Evolutionary conservation across 2,329 filamentous ascomycete species (phyloP), one percentile per base, ranked within the genome.

Genomic region (Bimuria novae-zelandiae): DNA sequence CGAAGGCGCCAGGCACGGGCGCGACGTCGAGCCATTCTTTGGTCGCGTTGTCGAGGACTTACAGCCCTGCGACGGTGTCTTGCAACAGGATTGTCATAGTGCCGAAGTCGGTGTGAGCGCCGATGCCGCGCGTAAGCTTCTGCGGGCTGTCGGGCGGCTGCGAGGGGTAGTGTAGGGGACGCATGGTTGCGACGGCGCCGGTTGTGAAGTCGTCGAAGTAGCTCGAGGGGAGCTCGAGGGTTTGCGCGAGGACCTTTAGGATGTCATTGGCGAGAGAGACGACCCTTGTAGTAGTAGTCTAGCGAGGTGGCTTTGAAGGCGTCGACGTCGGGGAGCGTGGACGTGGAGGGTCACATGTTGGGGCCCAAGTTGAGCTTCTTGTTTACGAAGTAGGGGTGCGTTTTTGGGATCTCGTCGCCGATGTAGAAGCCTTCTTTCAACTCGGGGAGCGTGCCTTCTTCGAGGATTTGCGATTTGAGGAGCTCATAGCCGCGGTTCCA

Each of bases 1-100:
- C 90, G 10, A 94, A 81, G 37, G 90, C 93, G 3, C 87, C 87
- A 12, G 81, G 77, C n/a, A 90, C 79, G 0, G 90, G 90, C 55
- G 87, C 83, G 63, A 87, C 90, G 71, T 92, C 89, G 63, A 94
- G 86, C 90, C 90, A 95, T 54, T 83, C 75, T 16, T 90, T 89
- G 14, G 75, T 73, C 49, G 86, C 79, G 45, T 66, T 55, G 73
- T 94, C 93, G 73, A 92, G 90, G 17, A 44, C 42, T n/a, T 95
- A 90, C 52, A 94, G 76, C 0, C 90, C 89, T 25, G 76, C 70
- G 0, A 76, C 71, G 4, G 75, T 70, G 41, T 75, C 75, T 55
- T 79, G 76, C 17, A 79, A 59, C 1, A 77, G 61, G 2, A 77
- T 57, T 12, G 76, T 77, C 3, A 78, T 64, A 23, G 68, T 71